Base-by-base conservation (phyloP, 2,329 filamentous ascomycete genomes). In the Huntiella abstrusa region DNA sequence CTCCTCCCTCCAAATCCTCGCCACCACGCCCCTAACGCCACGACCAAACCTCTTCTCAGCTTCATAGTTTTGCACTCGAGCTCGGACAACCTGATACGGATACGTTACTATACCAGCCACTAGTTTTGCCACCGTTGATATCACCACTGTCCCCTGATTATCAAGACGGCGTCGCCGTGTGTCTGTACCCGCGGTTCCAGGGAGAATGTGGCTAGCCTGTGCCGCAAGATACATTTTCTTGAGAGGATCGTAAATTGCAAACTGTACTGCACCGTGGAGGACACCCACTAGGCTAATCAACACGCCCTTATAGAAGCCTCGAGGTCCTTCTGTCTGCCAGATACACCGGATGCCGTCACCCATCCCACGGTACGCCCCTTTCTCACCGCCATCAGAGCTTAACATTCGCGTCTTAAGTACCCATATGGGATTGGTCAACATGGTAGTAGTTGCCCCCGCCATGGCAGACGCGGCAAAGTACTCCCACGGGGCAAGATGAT, bases 351-450 rank as follows among this genome's bases (percentile, higher is more conserved):
- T 72, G 22, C 91, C 91, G 42, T 77, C 70, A 53, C 69, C 64
- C 67, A 95, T 83, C 53, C 75, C 80, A 12, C 74, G 70, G 62
- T 98, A 98, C 1, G 88, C 91, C 11, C 85, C 85, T 2, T 70
- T 73, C 4, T 76, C 70, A 46, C 73, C 68, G 43, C 75, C 73
- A 53, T 91, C 83, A 3, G 83, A 87, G 28, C 86, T 85, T 17
- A 96, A 69, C 86, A 98, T 96, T 52, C 91, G 81, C 6, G 88
- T 96, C 67, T 96, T 96, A 60, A 98, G 77, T 2, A 98, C 91
- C 91, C 91, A 98, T 55, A 98, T 79, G 2, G 91, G 91, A 59
- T 96, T 96, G 28, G 91, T 96, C 53, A 88, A 69, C 28, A 83
- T 64, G 38, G 87, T 81, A 1, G 86, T 93, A 36, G 83, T 61